These are phyloP conservation scores for Auricularia sp. DNA, from an alignment of 768 basidiomycete species.

Conservation along the genomic window DNA sequence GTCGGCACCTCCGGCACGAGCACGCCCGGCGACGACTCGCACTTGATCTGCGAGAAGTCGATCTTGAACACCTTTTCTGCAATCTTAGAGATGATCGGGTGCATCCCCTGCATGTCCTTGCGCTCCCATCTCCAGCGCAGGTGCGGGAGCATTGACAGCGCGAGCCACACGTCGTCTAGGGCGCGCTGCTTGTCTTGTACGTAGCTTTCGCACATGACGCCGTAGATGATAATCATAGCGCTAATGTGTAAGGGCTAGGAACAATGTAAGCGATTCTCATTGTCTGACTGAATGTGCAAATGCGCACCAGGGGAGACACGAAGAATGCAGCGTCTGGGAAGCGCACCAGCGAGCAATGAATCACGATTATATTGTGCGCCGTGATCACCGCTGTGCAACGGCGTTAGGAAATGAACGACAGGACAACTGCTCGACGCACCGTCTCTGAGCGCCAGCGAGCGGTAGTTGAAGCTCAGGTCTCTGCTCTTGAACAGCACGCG, in stretches of 20 bases:
- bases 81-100: constrained; percentile 75
- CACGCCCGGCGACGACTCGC: constrained; percentile 31
- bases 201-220: constrained; percentile 72
- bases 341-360: constrained; percentile 73
- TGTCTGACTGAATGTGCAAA: not conserved
- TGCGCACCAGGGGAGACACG: constrained; percentile 55
- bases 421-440: constrained; percentile 30
- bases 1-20: constrained; percentile 45
- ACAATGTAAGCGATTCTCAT: not conserved
- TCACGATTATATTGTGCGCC: constrained; percentile 77
- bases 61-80: constrained; percentile 73
- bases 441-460: constrained; percentile 66
- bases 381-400: constrained; percentile 58
- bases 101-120: constrained; percentile 67
- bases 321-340: constrained; percentile 86
- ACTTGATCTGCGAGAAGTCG: constrained; percentile 50
- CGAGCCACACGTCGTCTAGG: constrained; percentile 77
- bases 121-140: constrained; percentile 91
- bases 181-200: constrained; percentile 54
- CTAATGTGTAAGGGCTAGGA: constrained; percentile 65
- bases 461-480: constrained; percentile 53
- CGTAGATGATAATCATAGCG: constrained; percentile 85
- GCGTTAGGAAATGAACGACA: not conserved
- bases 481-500: constrained; percentile 72
- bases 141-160: constrained; percentile 78